Evolutionary conservation across 2,329 filamentous ascomycete species (phyloP), one percentile per base, ranked within the genome.

Genomic region (Colletotrichum sp.): DNA sequence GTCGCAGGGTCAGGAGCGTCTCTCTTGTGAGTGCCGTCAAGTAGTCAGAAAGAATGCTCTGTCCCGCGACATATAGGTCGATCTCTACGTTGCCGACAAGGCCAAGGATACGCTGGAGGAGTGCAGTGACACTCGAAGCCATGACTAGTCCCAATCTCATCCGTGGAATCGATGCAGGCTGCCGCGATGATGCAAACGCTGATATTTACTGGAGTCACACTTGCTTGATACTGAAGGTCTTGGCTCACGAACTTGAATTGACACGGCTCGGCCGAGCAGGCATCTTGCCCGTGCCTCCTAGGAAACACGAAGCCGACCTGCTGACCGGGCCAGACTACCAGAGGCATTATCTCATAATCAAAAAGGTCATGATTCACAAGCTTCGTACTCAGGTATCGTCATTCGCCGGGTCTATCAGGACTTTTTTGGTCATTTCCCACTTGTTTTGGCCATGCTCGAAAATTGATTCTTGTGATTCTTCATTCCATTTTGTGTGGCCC

Each of bases 381-480:
- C 64, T 73, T 73, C 73, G 64, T 76, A 76, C 73, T 67, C 70
- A 68, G 70, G 73, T 73, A 61, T 76, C 61, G 34, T 64, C 73
- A 66, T 76, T 73, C 36, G 58, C 48, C 70, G 28, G 38, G 32
- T 73, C 58, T 76, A 66, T 56, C 74, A 76, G 68, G 32, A 67
- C 38, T 56, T 61, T 58, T 32, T 65, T 64, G 18, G 5, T 61
- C 62, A 32, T 67, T 64, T 38, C 58, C 48, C 70, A 48, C 64
- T 61, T 60, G n/a, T 52, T 52, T 60, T 55, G 69, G 69, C 62
- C 70, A 73, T 73, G 65, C 70, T 76, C 73, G 56, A 68, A 73
- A 52, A 65, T 62, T 60, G 68, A 64, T 52, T 71, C 65, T 71
- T 34, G 28, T 83, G 83, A 83, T 86, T 85, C 85, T 88, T 86